These are phyloP conservation scores for Ustilaginoidea virens DNA, from an alignment of 2,329 filamentous ascomycete genomes.

Conservation along the genomic window DNA sequence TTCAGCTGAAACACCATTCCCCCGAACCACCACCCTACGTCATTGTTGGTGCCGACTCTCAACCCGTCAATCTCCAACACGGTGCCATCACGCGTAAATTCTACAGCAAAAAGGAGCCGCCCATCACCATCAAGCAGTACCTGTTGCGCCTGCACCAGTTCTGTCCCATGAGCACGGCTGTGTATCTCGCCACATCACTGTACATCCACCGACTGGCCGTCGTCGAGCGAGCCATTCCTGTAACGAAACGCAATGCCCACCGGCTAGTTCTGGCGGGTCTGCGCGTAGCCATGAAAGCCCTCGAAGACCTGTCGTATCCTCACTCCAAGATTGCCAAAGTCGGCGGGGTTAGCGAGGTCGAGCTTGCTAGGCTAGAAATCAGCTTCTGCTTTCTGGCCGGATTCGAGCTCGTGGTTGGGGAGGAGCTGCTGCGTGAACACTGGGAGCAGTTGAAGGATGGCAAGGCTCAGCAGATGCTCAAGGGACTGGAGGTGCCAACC, in stretches of 20 bases:
- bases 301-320: constrained; percentile 84
- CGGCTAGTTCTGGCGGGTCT: constrained; percentile 71
- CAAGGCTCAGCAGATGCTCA: constrained; percentile 11
- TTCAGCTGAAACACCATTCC: constrained; percentile 27
- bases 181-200: constrained; percentile 76
- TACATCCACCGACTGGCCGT: constrained; percentile 78
- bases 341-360: constrained; percentile 68
- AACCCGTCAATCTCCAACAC: constrained; percentile 64
- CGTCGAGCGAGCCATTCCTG: constrained; percentile 59
- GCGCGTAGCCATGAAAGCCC: constrained; percentile 78
- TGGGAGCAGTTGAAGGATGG: constrained; percentile 18
- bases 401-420: constrained; percentile 54
- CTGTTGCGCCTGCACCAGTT: constrained; percentile 74
- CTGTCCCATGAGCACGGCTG: constrained; percentile 85
- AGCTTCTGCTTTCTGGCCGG: constrained; percentile 78
- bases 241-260: constrained; percentile 75
- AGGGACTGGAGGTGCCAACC: constrained; percentile 13
- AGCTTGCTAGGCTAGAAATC: constrained; percentile 76
- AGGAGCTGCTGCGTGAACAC: constrained; percentile 17
- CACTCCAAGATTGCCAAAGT: constrained; percentile 75
- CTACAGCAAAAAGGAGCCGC: constrained; percentile 75
- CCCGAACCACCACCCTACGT: constrained; percentile 34
- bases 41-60: constrained; percentile 51
- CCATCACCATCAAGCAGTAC: constrained; percentile 72
- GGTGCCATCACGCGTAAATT: constrained; percentile 83